Base-by-base conservation (phyloP, 495 filamentous ascomycete genomes). In the Aspergillus cavernicola region DNA sequence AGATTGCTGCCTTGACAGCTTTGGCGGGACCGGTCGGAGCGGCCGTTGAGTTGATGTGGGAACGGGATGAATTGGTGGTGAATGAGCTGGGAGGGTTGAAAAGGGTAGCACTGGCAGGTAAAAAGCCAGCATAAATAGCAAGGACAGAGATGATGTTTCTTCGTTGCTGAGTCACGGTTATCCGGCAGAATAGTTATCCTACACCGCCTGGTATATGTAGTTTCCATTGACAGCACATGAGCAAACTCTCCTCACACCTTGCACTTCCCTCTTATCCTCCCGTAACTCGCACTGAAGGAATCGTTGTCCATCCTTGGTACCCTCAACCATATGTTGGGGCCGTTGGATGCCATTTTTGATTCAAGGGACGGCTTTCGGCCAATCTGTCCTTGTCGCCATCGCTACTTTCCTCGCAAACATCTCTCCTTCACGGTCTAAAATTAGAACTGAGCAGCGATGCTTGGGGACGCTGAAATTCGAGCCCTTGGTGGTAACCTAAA, bases 31-130 rank as follows among this genome's bases (percentile, higher is more conserved):
- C 81, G 0, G 63, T 66, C 0, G 81, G 73, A 3, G 74, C 72
- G 10, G 73, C 76, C 1, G 63, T 80, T 11, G 73, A 76, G 42
- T 64, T 83, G 55, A 63, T 82, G 18, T 84, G 80, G 81, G 80
- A 78, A 52, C 70, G 80, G 20, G 81, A 85, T 60, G 78, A 77
- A 55, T 56, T 76, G 38, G 69, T 78, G 9, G 62, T 71, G 18
- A 38, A 56, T 39, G 67, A 70, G 57, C 59, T 64, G 35, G 60
- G 61, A 1, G 56, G 62, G 13, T 26, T 56, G 2, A 58, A 57
- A 24, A 58, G 59, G 40, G 50, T 55, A 28, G 59, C 60, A 13
- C 50, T 55, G 1, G 58, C 47, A 38, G 26, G 19, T 13, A 70
- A 67, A 35, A 70, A 71, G 50, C 55, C 50, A 9, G 52, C 51